These are phyloP conservation scores for Metschnikowia dekortorum DNA, from an alignment of 805 yeast genomes.

Conservation along the genomic window DNA sequence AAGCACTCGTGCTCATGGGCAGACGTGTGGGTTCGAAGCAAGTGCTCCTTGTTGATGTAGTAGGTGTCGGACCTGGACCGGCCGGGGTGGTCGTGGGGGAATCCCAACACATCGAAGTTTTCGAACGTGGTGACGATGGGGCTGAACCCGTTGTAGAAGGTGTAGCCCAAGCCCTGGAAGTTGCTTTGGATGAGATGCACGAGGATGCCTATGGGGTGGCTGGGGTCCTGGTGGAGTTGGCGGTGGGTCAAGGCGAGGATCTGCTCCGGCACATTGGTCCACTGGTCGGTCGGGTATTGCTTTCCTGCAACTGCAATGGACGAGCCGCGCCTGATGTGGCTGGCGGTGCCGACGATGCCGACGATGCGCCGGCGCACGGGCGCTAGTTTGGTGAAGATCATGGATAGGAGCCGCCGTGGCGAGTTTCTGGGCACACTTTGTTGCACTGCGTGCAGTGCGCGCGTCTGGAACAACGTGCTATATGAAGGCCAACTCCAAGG, in stretches of 20 bases:
- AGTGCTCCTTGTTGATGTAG: conserved; percentile 66
- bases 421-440: neutral
- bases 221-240: conserved; percentile 63
- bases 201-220: conserved; percentile 89
- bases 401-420: neutral
- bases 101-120: conserved; percentile 89
- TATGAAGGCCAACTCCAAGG: no score
- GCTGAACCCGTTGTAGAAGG: conserved; percentile 71
- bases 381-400: conserved; percentile 1
- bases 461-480: neutral
- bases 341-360: neutral
- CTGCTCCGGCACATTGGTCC: conserved; percentile 82
- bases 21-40: conserved; percentile 91
- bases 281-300: conserved; percentile 57
- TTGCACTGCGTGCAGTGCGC: neutral
- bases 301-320: conserved; percentile 41
- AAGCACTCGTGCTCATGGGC: conserved; percentile 94
- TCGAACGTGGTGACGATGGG: conserved; percentile 81
- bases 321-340: conserved; percentile 16
- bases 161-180: conserved; percentile 63
- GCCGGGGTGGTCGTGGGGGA: conserved; percentile 91
- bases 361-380: neutral
- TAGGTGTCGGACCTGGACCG: conserved; percentile 90
- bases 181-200: conserved; percentile 67
- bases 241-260: conserved; percentile 67